Evolutionary conservation across 129 eudicot genomes (phyloP), one percentile per base, ranked within the genome.

Genomic region (Ambrosia trifida): DNA sequence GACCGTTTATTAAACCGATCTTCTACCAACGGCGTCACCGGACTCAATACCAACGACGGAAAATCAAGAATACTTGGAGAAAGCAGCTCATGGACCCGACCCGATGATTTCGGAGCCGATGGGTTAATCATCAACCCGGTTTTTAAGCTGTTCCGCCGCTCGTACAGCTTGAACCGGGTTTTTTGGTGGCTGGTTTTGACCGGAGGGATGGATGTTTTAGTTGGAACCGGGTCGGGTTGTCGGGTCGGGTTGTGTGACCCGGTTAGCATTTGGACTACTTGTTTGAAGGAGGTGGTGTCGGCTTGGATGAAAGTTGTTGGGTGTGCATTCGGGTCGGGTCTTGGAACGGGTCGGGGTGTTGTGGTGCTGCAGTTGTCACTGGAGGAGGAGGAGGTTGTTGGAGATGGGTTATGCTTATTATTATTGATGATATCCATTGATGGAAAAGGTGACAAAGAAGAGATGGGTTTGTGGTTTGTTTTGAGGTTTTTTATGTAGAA

Each of bases 221-320:
- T 35, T 28, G 72, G 63, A 44, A 84, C 43, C 46, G 86, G 79
- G 33, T 75, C 82, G 64, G 85, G 17, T 32, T 81, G 85, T 38
- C 73, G 75, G 9, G 77, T 73, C 5, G 91, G 76, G 50, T 87
- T 86, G 8, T 95, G 66, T 24, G 97, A 85, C 17, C 97, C 97
- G 66, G 97, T 91, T 32, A 91, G 96, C 92, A 88, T 82, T 66
- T 91, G 97, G 66, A 90, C 97, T 5, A 90, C 95, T 79, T 90
- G 89, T 64, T 90, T 90, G 80, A 90, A 91, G 58, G 91, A 72
- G 30, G 90, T 53, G 31, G 96, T 82, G 75, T 88, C 88, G 7
- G 97, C 97, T 71, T 88, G 95, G 35, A 91, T 90, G 57, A 91
- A 91, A 31, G 97, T 91, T 7, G 97, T 91, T 0, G 97, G 97